phyloP scores from a whole-genome alignment of 1,284 basidiomycete genomes.

The Ganoderma sinense region DNA sequence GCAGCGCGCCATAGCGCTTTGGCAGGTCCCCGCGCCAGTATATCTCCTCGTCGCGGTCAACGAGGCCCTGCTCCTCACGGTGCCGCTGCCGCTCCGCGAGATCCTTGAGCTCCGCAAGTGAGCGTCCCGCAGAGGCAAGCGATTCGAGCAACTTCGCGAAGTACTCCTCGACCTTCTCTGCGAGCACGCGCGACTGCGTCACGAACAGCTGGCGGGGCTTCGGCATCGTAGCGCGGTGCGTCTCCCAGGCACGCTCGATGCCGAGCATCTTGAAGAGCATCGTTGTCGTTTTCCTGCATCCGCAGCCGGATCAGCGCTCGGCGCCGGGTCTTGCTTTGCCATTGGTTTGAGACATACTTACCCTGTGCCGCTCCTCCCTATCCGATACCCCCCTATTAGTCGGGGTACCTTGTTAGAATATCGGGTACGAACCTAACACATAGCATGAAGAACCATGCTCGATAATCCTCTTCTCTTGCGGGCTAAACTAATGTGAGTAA shows the following conservation, averaged over 20 bases:
- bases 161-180: slow-evolving; percentile 71
- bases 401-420: too few relatives aligned
- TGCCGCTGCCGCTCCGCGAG: slow-evolving; percentile 34
- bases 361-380: slow-evolving; percentile 72
- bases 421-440: slow-evolving; percentile 55
- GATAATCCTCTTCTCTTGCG: slow-evolving; percentile 66
- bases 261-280: slow-evolving; percentile 80
- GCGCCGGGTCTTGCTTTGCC: not conserved
- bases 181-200: slow-evolving; percentile 72
- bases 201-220: slow-evolving; percentile 74
- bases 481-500: slow-evolving; percentile 43
- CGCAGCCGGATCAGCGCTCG: not conserved
- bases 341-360: slow-evolving; percentile 38
- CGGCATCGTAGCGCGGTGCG: slow-evolving; percentile 36
- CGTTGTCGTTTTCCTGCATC: slow-evolving; percentile 72
- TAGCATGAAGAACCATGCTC: slow-evolving; percentile 69
- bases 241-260: slow-evolving; percentile 60
- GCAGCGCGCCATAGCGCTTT: slow-evolving; percentile 59
- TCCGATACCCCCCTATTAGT: not conserved
- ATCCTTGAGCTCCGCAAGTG: slow-evolving; percentile 46
- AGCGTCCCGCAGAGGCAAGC: slow-evolving; percentile 48
- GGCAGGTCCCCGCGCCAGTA: slow-evolving; percentile 58
- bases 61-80: slow-evolving; percentile 44
- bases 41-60: slow-evolving; percentile 58
- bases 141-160: slow-evolving; percentile 62